Conservation (phyloP, 495 filamentous ascomycete species). For the Geoglossum glabrum region DNA sequence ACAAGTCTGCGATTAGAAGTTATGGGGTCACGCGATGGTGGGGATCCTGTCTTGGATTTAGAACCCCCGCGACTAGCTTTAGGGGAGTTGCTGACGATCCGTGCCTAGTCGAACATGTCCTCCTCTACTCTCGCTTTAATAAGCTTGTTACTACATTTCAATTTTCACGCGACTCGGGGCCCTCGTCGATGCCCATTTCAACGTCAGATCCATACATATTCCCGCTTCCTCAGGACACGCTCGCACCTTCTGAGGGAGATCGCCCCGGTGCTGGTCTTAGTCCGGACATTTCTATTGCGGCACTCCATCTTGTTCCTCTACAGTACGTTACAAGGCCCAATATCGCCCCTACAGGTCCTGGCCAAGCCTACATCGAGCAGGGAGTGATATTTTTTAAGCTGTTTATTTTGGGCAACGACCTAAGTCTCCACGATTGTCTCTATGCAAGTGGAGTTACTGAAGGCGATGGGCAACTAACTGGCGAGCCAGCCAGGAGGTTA, state of each 20-base stretch:
- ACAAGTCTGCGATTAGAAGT: conserved; percentile 18
- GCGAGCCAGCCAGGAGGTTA: background rate
- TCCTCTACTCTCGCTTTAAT: conserved; percentile 14
- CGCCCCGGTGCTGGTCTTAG: background rate
- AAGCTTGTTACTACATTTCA: conserved; percentile 11
- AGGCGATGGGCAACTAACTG: background rate
- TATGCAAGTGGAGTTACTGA: conserved; percentile 4
- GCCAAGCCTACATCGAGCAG: conserved; percentile 6
- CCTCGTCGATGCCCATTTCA: background rate
- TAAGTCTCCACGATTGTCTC: conserved; percentile 8
- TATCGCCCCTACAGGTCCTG: conserved; percentile 3
- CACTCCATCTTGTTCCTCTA: conserved; percentile 1
- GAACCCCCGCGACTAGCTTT: background rate
- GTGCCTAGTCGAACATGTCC: conserved; percentile 6
- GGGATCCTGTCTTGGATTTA: background rate
- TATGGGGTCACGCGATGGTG: conserved; percentile 7
- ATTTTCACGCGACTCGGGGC: conserved; percentile 4
- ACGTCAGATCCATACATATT: conserved; percentile 5
- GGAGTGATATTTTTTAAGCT: conserved; percentile 13
- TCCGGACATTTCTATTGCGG: background rate
- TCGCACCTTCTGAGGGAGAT: background rate
- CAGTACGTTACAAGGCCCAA: background rate
- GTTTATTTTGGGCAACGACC: conserved; percentile 9
- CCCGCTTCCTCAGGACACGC: background rate
- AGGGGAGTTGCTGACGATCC: conserved; percentile 2